phyloP scores from a whole-genome alignment of 75 land plant species.

The Sequoia sempervirens region DNA sequence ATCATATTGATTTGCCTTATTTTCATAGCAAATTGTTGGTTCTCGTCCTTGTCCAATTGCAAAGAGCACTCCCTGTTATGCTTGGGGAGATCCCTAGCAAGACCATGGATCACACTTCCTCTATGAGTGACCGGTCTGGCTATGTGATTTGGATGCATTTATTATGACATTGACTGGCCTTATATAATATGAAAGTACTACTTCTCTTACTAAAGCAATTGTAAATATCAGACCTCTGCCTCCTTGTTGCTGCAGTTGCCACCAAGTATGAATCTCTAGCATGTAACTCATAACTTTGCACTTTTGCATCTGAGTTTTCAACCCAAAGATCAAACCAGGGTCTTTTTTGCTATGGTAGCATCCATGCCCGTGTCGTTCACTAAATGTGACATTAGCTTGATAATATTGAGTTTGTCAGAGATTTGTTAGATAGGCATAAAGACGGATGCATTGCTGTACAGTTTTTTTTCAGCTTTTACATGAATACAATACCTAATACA shows the following conservation, averaged over 20 bases:
- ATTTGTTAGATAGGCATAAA: neutral
- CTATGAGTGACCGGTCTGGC: neutral
- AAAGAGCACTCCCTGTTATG: neutral
- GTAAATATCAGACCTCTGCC: neutral
- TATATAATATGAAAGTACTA: neutral
- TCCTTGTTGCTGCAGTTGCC: neutral
- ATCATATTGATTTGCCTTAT: neutral
- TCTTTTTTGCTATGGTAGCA: neutral
- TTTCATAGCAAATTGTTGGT: neutral
- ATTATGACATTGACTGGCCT: neutral
- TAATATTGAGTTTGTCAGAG: neutral
- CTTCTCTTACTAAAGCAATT: too few species aligned
- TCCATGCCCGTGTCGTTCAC: neutral
- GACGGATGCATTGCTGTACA: neutral
- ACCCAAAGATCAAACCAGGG: neutral
- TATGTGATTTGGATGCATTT: neutral
- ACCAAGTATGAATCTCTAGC: neutral
- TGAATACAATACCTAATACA: too few species aligned
- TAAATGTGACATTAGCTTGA: neutral
- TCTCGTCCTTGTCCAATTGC: neutral
- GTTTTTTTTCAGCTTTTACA: neutral
- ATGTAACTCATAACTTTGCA: neutral
- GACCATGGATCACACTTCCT: neutral
- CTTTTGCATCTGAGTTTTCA: neutral
- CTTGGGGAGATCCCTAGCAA: slow-evolving; percentile 27